phyloP scores from a whole-genome alignment of 2,329 filamentous ascomycete genomes.

The Cladophialophora bantiana region DNA sequence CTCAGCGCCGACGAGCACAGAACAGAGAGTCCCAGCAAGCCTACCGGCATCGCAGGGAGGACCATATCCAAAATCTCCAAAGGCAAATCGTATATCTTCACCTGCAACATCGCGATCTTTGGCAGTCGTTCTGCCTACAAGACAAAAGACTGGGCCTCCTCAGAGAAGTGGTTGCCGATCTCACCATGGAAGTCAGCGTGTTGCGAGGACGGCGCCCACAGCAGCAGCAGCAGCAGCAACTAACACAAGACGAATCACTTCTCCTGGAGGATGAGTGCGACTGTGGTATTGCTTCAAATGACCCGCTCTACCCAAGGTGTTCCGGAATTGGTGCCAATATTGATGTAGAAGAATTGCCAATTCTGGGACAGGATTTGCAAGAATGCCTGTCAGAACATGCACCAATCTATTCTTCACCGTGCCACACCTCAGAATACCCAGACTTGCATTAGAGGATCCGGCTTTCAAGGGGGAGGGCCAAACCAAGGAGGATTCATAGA shows the following conservation, averaged over 20 bases:
- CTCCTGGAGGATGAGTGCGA: neutral
- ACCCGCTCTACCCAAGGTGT: neutral
- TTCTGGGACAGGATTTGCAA: neutral
- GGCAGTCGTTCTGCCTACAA: slow-evolving; percentile 8
- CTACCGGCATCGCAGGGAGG: slow-evolving; percentile 17
- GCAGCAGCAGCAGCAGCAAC: neutral
- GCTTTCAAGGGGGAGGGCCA: too few relatives aligned
- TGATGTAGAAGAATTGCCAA: neutral
- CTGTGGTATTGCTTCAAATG: neutral
- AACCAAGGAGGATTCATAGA: too few relatives aligned
- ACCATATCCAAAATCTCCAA: slow-evolving; percentile 13
- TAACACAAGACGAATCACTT: neutral
- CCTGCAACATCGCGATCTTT: slow-evolving; percentile 21
- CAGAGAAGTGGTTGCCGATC: slow-evolving; percentile 13
- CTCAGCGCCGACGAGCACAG: slow-evolving; percentile 21
- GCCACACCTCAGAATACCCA: neutral
- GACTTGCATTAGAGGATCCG: neutral
- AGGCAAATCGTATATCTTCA: slow-evolving; percentile 13
- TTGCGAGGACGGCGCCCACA: slow-evolving; percentile 3
- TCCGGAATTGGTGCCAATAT: neutral
- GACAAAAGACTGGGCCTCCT: slow-evolving; percentile 9
- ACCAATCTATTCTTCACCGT: neutral
- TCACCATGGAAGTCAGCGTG: slow-evolving; percentile 7
- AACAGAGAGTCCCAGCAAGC: slow-evolving; percentile 22
- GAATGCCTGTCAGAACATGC: neutral